Evolutionary conservation across 1,139 yeast species (phyloP).

Genomic region (Candida pseudoviswanathii): DNA sequence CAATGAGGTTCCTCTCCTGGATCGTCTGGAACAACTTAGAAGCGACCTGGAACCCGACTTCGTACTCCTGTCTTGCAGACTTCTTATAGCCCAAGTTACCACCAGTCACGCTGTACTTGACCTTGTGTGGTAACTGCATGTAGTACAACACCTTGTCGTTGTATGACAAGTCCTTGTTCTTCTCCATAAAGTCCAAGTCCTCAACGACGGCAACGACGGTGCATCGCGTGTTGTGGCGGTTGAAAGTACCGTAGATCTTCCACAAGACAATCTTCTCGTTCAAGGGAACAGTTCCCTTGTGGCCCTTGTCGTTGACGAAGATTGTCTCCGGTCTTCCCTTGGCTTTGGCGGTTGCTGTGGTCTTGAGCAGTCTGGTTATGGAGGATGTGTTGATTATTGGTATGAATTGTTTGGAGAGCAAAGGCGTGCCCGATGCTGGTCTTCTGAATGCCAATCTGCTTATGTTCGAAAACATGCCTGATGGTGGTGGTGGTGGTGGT

Average conservation of each 20-base stretch:
- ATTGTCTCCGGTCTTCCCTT: neutral
- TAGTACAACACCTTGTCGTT: slow-evolving; percentile 80
- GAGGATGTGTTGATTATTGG: neutral
- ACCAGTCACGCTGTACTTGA: slow-evolving; percentile 64
- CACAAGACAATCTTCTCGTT: slow-evolving; percentile 52
- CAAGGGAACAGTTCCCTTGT: neutral
- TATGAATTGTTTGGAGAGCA: neutral
- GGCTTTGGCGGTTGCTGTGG: neutral
- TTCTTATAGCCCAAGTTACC: slow-evolving; percentile 78
- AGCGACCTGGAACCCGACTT: slow-evolving; percentile 89
- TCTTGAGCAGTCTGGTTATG: slow-evolving; percentile 1
- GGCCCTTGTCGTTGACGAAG: neutral
- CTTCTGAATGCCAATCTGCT: slow-evolving; percentile 1
- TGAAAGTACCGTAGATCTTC: slow-evolving; percentile 75
- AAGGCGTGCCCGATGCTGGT: neutral
- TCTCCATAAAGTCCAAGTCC: slow-evolving; percentile 59
- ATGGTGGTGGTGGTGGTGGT: too few species aligned
- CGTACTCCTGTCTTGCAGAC: slow-evolving; percentile 86
- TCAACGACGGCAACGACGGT: slow-evolving; percentile 75
- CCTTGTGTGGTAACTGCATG: slow-evolving; percentile 78
- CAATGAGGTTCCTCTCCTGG: slow-evolving; percentile 56
- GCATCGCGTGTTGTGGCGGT: slow-evolving; percentile 79
- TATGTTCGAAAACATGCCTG: slow-evolving; percentile 4
- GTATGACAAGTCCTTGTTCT: slow-evolving; percentile 58
- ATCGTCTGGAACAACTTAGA: slow-evolving; percentile 72